Base-by-base conservation (phyloP, 257 asterid species). In the Primulina eburnea region DNA sequence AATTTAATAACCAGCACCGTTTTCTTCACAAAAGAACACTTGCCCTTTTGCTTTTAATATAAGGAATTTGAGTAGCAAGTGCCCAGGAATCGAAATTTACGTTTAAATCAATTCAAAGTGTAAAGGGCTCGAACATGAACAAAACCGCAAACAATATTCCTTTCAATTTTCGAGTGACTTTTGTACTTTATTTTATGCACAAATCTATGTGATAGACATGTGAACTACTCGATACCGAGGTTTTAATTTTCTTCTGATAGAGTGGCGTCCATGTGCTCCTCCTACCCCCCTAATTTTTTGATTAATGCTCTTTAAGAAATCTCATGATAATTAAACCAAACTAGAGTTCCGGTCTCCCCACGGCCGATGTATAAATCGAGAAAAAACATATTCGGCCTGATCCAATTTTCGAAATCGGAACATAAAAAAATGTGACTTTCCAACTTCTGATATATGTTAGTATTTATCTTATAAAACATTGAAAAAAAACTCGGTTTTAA, bases 181-280 rank as follows among this genome's bases (percentile, higher is more conserved):
- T 76, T 71, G 87, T 77, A 83, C 57, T 50, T 50, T 50, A 78
- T 78, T 78, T 81, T 80, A 75, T 78, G 78, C 30, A 74, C 81
- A 80, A 83, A 83, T 86, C 85, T 78, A 79, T 52, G 72, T 75
- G 81, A 70, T 72, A 76, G 77, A 69, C 94, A 85, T 88, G 98
- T 89, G 97, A 92, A 83, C 87, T 84, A 81, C 86, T 70, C 78
- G 73, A 78, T 68, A 64, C 34, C 57, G 77, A 60, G 71, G 82
- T 67, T 67, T 50, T 50, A 50, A 16, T 50, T 78, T 78, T 61
- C 67, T 78, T 72, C 76, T 43, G 78, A 65, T 70, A 74, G 79
- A 86, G 90, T 92, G 97, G 85, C 76, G 33, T 80, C 80, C 33
- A 67, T 47, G 53, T 50, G 38, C 56, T 67, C 35, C 56, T 67